Percentiles rank a stretch among this genome's conserved stretches.
phyloP scores from a whole-genome alignment of 2,329 filamentous ascomycete species.

The Mycosphaerella arachidis region DNA sequence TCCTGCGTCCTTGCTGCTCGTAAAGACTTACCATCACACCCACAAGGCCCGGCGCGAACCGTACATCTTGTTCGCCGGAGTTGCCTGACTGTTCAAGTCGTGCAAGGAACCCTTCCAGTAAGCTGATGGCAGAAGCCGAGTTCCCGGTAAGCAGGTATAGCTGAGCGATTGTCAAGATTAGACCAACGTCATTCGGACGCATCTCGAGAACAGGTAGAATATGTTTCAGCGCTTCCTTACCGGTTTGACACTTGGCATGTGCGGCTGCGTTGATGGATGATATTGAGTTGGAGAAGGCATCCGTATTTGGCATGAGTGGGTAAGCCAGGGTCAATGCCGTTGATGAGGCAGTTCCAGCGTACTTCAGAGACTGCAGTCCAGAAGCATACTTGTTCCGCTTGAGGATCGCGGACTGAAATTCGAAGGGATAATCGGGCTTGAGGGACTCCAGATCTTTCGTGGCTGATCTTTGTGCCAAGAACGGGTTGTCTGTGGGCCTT shows the following conservation, averaged over 20 bases:
- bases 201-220: constrained; percentile 67
- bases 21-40: constrained; percentile 77
- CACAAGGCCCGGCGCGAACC: constrained; percentile 80
- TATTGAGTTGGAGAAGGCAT: constrained; percentile 47
- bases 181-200: constrained; percentile 72
- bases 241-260: constrained; percentile 58
- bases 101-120: constrained; percentile 71
- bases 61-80: constrained; percentile 59
- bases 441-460: constrained; percentile 51
- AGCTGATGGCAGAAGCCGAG: constrained; percentile 65
- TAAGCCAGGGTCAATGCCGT: constrained; percentile 49
- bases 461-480: constrained; percentile 59
- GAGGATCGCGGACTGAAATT: constrained; percentile 62
- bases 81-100: constrained; percentile 61
- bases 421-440: constrained; percentile 62
- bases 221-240: constrained; percentile 64
- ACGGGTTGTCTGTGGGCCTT: constrained; percentile 57
- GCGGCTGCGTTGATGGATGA: constrained; percentile 71
- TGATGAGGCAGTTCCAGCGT: constrained; percentile 57
- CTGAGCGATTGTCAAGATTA: constrained; percentile 75
- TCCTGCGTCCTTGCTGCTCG: constrained; percentile 66
- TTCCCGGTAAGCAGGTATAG: constrained; percentile 71
- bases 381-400: constrained; percentile 61
- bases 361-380: constrained; percentile 64
- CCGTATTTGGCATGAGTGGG: constrained; percentile 40